These are phyloP conservation scores for Nicotiana rustica DNA, from an alignment of 305 asterid genomes.

Conservation along the genomic window DNA sequence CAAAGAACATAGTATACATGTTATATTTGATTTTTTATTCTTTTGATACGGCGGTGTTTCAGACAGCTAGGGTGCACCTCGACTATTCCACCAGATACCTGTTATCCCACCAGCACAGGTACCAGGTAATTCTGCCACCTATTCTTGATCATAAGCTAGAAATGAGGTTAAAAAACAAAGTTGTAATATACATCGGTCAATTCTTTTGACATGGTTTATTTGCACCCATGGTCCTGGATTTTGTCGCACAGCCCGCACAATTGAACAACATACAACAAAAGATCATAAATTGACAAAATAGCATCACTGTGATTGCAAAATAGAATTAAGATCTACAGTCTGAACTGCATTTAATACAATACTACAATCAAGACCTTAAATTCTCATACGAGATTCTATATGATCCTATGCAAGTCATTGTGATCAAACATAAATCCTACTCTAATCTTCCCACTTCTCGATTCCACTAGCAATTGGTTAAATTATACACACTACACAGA, in stretches of 20 bases:
- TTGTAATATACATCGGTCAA: neutral
- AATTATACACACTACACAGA: neutral
- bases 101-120: too few species aligned
- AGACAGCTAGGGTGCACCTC: too few species aligned
- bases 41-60: too few species aligned
- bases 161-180: neutral
- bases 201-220: neutral
- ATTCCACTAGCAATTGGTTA: neutral
- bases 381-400: neutral
- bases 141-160: neutral
- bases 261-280: neutral
- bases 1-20: neutral
- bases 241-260: neutral
- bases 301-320: neutral
- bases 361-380: neutral
- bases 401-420: neutral
- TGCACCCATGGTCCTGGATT: neutral
- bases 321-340: neutral
- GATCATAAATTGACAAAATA: neutral
- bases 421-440: slow-evolving; percentile 11
- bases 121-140: too few species aligned
- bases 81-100: too few species aligned
- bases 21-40: neutral
- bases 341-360: neutral
- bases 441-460: slow-evolving; percentile 1